Base-by-base conservation (phyloP, 169 alveolate genomes). In the Theileria parva region DNA sequence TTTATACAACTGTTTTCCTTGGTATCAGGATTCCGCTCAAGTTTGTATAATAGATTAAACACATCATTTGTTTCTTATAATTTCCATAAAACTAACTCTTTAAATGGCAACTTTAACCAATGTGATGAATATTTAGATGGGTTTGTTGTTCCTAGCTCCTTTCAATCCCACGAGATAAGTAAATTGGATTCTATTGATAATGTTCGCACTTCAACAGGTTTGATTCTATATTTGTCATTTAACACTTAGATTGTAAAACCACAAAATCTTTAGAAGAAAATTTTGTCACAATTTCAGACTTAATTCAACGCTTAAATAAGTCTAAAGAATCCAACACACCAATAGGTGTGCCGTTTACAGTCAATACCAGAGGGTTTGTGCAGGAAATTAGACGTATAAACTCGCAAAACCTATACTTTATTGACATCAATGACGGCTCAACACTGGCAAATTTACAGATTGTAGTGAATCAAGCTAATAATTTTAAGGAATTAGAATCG, bases 361-460 rank as follows among this genome's bases (percentile, higher is more conserved):
- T 39, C 21, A 81, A 65, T 53, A 39, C 87, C 8, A 72, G 76
- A 5, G 94, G 89, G 2, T 86, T 87, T 91, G 87, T 87, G 17
- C 81, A 83, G 65, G 75, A 80, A 12, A 61, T 86, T 5, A 87
- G 97, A 75, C 89, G 83, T 37, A 93, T 92, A 13, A 93, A 95
- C 39, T 93, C 93, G 51, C 92, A 88, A 34, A 89, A 89, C 7
- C 87, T 94, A 50, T 63, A 87, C 34, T 96, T 94, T 79, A 59
- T 96, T 23, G 97, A 95, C 69, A 66, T 95, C 23, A 92, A 92
- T 59, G 98, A 96, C 88, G 98, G 98, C 9, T 89, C 98, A 2
- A 66, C 93, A 53, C 73, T 86, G 19, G 92, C 88, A 74, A 88
- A 89, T 64, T 79, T 95, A 23, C 94, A 94, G 79, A 91, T 94